Base-by-base conservation (phyloP, 805 yeast genomes). In the Soucietia sequanensis region DNA sequence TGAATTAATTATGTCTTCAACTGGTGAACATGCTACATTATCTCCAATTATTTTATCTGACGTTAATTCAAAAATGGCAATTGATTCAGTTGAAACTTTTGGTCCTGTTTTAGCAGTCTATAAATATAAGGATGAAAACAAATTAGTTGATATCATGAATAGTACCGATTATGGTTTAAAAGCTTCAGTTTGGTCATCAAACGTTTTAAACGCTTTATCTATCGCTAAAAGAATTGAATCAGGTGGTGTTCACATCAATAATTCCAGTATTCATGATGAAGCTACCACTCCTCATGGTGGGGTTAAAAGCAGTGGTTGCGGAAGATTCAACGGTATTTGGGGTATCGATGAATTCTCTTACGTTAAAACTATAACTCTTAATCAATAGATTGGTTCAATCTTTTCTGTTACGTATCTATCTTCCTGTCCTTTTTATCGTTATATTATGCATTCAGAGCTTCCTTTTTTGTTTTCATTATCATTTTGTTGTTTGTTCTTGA, bases 241-340 rank as follows among this genome's bases (percentile, higher is more conserved):
- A 29, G 76, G 76, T 11, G 66, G 70, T 2, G 57, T 70, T 9
- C 72, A 69, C 41, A 56, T 63, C 30, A 62, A 63, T 41, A 37
- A 51, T 10, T 41, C 60, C 6, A 60, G 66, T 3, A 34, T 66
- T 3, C 57, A 48, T 35, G 69, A 63, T 34, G 69, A 62, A 37
- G 44, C 65, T 13, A 52, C 60, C 6, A 35, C 55, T 7, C 76
- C 76, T 0, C 76, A 70, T 42, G 76, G 77, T 1, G 76, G 76
- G 12, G 38, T 72, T 37, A 59, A 70, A 53, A 41, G 53, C 50
- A 38, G 63, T 52, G 52, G 73, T 37, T 37, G 62, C 50, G 65
- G 70, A 33, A 27, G 69, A 51, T 51, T 60, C 55, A 42, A 70
- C 60, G 38, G 58, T 43, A 35, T 31, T 8, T 71, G 75, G 76